Evolutionary conservation across 495 filamentous ascomycete species (phyloP).

Genomic region (Hypoxylon cercidicola): DNA sequence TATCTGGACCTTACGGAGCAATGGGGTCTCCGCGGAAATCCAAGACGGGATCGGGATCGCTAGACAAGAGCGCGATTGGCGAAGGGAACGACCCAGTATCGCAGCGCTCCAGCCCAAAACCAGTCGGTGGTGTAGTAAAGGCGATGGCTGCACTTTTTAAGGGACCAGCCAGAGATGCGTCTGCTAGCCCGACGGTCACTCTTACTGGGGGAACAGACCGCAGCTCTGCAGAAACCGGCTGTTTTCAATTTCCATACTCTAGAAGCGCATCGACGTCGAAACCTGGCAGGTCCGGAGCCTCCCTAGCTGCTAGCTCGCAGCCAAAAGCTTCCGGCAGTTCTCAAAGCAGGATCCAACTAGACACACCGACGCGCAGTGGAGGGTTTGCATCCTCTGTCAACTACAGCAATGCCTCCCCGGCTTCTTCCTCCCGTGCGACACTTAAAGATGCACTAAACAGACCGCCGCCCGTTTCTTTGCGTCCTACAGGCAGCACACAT

Average conservation of each 20-base stretch:
- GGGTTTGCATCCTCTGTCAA: not conserved
- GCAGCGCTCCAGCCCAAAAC: conserved; percentile 35
- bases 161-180: conserved; percentile 34
- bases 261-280: conserved; percentile 21
- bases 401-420: not conserved
- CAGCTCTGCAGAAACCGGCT: conserved; percentile 29
- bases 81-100: conserved; percentile 4
- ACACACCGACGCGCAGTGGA: conserved; percentile 12
- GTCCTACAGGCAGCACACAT: conserved; percentile 20
- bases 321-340: conserved; percentile 1
- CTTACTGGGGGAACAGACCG: conserved; percentile 3
- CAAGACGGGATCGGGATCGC: not conserved
- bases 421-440: not conserved
- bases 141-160: conserved; percentile 59
- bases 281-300: conserved; percentile 4
- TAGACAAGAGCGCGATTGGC: conserved; percentile 11
- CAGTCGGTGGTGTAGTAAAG: conserved; percentile 49
- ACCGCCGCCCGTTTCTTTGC: conserved; percentile 10
- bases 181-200: not conserved
- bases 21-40: conserved; percentile 1
- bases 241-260: conserved; percentile 44
- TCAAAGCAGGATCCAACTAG: not conserved
- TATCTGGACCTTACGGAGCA: not conserved
- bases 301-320: conserved; percentile 5
- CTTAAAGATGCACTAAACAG: conserved; percentile 14